These are phyloP conservation scores for Elsinoe perseae DNA, from an alignment of 2,329 filamentous ascomycete species.

Conservation along the genomic window DNA sequence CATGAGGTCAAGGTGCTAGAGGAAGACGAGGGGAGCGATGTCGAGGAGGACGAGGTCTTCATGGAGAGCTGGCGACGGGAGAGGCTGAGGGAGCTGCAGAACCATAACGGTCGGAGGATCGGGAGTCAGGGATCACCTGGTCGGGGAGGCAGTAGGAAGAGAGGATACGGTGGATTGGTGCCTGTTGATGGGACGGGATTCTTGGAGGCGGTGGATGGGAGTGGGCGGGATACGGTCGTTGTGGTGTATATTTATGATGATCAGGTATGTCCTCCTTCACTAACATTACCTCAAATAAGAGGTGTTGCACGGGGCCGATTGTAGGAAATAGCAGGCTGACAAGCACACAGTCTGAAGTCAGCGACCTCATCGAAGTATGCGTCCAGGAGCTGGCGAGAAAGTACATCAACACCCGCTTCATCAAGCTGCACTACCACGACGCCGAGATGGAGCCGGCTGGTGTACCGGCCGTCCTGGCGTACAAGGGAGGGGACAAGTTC, in stretches of 20 bases:
- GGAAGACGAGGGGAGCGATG: constrained; percentile 49
- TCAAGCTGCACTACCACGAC: constrained; percentile 84
- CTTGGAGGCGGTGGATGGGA: constrained; percentile 92
- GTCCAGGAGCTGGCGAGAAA: constrained; percentile 65
- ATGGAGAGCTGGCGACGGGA: constrained; percentile 78
- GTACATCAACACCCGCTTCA: constrained; percentile 68
- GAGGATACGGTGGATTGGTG: constrained; percentile 71
- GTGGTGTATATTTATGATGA: constrained; percentile 91
- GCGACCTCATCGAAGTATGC: constrained; percentile 68
- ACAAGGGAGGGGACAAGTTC: constrained; percentile 83
- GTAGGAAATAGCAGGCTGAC: too few species aligned
- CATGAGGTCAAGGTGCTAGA: constrained; percentile 22
- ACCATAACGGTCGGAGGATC: not conserved
- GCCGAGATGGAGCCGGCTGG: constrained; percentile 89
- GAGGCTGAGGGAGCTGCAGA: constrained; percentile 64
- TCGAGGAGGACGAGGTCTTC: constrained; percentile 70
- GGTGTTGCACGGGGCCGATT: too few species aligned
- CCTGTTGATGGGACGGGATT: constrained; percentile 85
- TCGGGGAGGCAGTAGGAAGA: constrained; percentile 18
- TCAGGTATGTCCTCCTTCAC: constrained; percentile 65
- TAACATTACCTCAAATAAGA: too few species aligned
- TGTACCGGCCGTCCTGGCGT: constrained; percentile 81
- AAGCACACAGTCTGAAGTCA: constrained; percentile 61
- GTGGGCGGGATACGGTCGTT: constrained; percentile 69
- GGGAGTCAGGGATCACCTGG: not conserved